Base-by-base conservation (phyloP, 495 filamentous ascomycete genomes). In the Neurospora hispaniola region DNA sequence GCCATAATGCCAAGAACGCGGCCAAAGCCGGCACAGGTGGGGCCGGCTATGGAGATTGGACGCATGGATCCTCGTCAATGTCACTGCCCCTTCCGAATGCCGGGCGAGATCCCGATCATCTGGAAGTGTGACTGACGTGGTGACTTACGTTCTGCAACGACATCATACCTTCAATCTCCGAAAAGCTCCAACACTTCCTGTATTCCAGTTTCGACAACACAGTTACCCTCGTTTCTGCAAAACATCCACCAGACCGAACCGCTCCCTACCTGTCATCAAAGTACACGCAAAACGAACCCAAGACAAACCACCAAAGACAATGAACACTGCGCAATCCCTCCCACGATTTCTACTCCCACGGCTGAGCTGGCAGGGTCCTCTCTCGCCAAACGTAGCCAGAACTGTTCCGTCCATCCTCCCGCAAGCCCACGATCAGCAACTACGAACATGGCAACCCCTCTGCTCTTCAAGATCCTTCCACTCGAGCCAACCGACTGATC, bases 131-230 rank as follows among this genome's bases (percentile, higher is more conserved):
- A 66, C 27, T 35, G 54, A 66, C 54, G 54, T 66, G 54, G 54
- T 66, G 54, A 96, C 73, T 95, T 98, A 93, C 73, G 4, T 88
- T 97, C 48, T 96, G 93, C 78, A 98, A 99, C 76, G 89, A 96
- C 14, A 93, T 93, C 18, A 97, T 96, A 93, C 86, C 98, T 69
- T 93, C 54, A 66, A 66, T 66, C 14, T 35, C 54, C 54, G 27
- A 62, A 14, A 4, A 66, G 54, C 54, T 66, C 27, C 54, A 66
- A 27, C 0, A 35, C 23, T 62, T 35, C 54, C 27, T 23, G 12
- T 62, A 35, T 14, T 35, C 54, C 54, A 7, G 27, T 18, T 38
- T 38, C 54, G 35, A 62, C 54, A 66, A 62, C 54, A 66, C 5
- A 31, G 0, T 8, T 35, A 38, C 27, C 54, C 2, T 9, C 14